Base-by-base conservation (phyloP, 192 early-diverging fungal species). In the Coemansia sp. region DNA sequence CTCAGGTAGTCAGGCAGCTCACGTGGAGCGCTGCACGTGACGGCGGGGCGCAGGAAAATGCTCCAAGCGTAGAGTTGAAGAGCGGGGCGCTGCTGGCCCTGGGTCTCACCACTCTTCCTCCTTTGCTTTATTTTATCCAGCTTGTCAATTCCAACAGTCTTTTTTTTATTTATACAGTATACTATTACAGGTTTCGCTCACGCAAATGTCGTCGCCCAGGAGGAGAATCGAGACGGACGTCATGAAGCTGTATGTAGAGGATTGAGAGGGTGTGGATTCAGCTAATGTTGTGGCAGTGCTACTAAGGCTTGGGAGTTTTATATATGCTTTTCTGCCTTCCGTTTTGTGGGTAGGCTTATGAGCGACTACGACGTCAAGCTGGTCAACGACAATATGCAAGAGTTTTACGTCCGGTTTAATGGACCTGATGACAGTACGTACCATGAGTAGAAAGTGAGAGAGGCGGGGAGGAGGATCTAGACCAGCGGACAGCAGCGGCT, bases 381-480 rank as follows among this genome's bases (percentile, higher is more conserved):
- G 30, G 93, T 97, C 37, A 95, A 99, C 65, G 95, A 97, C 73
- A 97, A 91, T 66, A 98, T 99, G 94, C 94, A 99, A 81, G 95
- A 98, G 68, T 95, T 98, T 55, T 94, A 92, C 71, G 87, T 98
- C 32, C 77, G 86, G 27, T 96, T 98, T 60, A 80, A 86, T 70
- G 96, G 96, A 9, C 96, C 96, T 4, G 81, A 86, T 36, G 96
- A 92, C 56, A 98, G 91, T 94, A 88, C 62, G 86, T 83, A 51
- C 18, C 27, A 14, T n/a, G n/a, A n/a, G n/a, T n/a, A n/a, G n/a
- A n/a, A n/a, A n/a, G n/a, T n/a, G n/a, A n/a, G n/a, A n/a, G n/a
- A n/a, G n/a, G n/a, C n/a, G n/a, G n/a, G n/a, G n/a, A n/a, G n/a
- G n/a, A n/a, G n/a, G n/a, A n/a, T n/a, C n/a, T n/a, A n/a, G n/a